Evolutionary conservation across 2,329 filamentous ascomycete species (phyloP).

Genomic region (Hirsutella minnesotensis): DNA sequence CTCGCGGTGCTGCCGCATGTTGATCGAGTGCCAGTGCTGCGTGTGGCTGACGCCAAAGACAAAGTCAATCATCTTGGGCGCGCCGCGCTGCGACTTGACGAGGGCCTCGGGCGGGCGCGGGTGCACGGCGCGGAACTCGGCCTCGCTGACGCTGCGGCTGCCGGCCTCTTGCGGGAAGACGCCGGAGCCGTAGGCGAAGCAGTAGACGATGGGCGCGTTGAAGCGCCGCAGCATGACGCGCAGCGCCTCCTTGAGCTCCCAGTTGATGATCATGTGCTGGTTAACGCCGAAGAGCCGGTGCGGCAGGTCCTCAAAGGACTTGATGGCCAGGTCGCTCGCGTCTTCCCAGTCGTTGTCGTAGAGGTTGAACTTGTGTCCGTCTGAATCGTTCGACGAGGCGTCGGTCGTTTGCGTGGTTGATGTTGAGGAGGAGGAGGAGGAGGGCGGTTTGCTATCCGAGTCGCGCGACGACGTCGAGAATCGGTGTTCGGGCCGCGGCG

Average conservation of each 20-base stretch:
- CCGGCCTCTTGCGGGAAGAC: conserved; percentile 72
- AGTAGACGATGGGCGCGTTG: conserved; percentile 84
- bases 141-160: conserved; percentile 41
- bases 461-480: neutral
- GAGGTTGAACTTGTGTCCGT: conserved; percentile 20
- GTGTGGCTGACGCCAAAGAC: conserved; percentile 92
- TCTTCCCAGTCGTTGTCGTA: conserved; percentile 32
- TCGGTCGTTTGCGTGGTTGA: conserved; percentile 4
- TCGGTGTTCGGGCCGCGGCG: neutral
- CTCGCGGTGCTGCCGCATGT: conserved; percentile 74
- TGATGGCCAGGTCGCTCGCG: conserved; percentile 26
- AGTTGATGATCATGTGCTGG: conserved; percentile 91
- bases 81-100: conserved; percentile 72
- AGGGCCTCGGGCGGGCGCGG: conserved; percentile 73
- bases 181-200: conserved; percentile 93
- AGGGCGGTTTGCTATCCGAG: neutral
- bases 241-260: conserved; percentile 86
- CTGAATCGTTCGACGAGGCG: conserved; percentile 11
- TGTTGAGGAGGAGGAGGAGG: neutral
- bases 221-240: conserved; percentile 85
- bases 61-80: conserved; percentile 96
- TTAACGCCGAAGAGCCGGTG: conserved; percentile 71
- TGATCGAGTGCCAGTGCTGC: conserved; percentile 94
- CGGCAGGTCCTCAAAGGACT: conserved; percentile 32
- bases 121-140: conserved; percentile 55